Evolutionary conservation across 202 grass and related monocot species (phyloP), one percentile per base, ranked within the genome.

Genomic region (Miscanthus sacchariflorus): DNA sequence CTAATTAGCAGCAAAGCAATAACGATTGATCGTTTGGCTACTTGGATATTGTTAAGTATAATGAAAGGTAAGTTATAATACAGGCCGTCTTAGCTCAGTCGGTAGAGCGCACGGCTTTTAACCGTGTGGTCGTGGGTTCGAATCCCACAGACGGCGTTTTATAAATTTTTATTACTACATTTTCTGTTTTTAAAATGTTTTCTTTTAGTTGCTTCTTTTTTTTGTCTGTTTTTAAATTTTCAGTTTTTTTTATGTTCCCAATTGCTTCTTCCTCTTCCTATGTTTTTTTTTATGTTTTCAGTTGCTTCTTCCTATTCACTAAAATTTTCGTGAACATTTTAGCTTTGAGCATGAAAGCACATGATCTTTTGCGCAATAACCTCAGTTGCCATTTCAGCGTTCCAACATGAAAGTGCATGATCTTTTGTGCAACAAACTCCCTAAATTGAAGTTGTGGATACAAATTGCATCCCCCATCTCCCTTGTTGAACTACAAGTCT

Each of bases 91-190:
- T 95, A 95, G 91, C 91, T 95, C 93, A 95, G 93, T 83, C 43
- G 94, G 94, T 95, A 95, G 94, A 95, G 94, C 91, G 94, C 91
- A 93, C 94, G 94, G 94, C 94, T 95, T 95, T 95, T 95, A 95
- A 95, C 94, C 94, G 94, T 93, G 94, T 95, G 94, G 94, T 95
- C 94, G 94, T 95, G 94, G 94, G 94, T 95, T 95, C 94, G 94
- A 95, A 83, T 93, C 94, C 94, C 94, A 95, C 91, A 88, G 94
- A 95, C 94, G 91, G 91, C 93, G 90, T 0, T 17, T 7, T 18
- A 0, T 0, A 48, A 0, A 0, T 10, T 14, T 14, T 6, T 66
- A 1, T 33, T 17, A 35, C 0, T 36, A 3, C 13, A 7, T 17
- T 18, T 36, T 12, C 3, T 12, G 2, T 11, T 12, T 44, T 44